A percentile compares a stretch with the other conserved stretches of the same genome.
Evolutionary conservation across 345 rosid species (phyloP).

Genomic region (Syzygium oleosum): DNA sequence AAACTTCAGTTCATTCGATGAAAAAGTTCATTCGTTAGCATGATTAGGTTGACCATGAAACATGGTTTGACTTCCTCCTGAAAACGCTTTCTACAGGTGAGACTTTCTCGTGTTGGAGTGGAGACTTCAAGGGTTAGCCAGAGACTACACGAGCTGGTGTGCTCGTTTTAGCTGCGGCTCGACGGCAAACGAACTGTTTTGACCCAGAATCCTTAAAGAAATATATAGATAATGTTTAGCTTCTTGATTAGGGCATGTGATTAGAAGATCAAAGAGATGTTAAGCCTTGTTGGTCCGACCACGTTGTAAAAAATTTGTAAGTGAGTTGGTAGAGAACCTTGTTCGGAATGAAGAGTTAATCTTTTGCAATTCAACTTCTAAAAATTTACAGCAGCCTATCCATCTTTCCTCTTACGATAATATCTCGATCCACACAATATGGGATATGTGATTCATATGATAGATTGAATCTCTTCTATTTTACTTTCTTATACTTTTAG

Average conservation of each 20-base stretch:
- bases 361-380: neutral
- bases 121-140: slow-evolving; percentile 9
- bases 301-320: neutral
- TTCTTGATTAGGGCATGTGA: neutral
- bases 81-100: slow-evolving; percentile 1
- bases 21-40: neutral
- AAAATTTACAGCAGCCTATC: neutral
- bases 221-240: neutral
- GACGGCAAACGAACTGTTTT: neutral
- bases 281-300: neutral
- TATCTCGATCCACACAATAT: neutral
- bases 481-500: too few species aligned
- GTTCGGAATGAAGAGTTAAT: neutral
- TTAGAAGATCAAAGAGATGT: neutral
- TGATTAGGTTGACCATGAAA: neutral
- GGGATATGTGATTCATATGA: neutral
- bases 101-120: slow-evolving; percentile 9
- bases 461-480: neutral
- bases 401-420: neutral
- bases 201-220: neutral
- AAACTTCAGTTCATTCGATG: too few species aligned
- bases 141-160: slow-evolving; percentile 11
- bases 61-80: too few species aligned
- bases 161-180: neutral
- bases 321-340: neutral